Base-by-base conservation (phyloP, 805 yeast species). In the Suhomyces sp. region DNA sequence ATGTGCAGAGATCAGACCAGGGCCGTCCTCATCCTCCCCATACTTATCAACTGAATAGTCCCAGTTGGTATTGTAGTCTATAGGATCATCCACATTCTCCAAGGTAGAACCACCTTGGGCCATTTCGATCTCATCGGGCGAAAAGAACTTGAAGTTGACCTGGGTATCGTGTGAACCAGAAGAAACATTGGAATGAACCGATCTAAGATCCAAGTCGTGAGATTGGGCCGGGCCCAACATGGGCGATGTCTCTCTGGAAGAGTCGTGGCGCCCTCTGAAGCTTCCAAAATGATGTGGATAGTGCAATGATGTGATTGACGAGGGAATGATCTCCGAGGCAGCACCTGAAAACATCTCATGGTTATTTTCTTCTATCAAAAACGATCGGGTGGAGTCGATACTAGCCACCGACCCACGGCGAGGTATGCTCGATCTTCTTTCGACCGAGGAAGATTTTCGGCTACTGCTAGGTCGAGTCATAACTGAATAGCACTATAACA, bases 61-160 rank as follows among this genome's bases (percentile, higher is more conserved):
- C 87, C 94, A 87, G 59, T 83, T 78, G 6, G 89, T 84, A 63
- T 88, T 86, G 62, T 85, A 88, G 64, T 88, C 94, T 22, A 87
- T 81, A 0, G 81, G 79, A 31, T 78, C 75, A 31, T 70, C 73
- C 1, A 79, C 76, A 59, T 82, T 79, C 56, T 85, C 88, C 59
- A 86, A 65, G 2, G 93, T 86, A 1, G 97, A 88, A 1, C 93
- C 79, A 46, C 97, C 97, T 50, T 88, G 94, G 0, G 98, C 97
- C 48, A 80, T 76, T 61, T 87, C 92, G 46, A 93, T 86, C 59
- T 90, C 94, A 52, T 88, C 90, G 4, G 87, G 77, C 9, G 93
- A 84, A 69, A 93, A 93, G 66, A 92, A 93, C 55, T 84, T 81
- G 72, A 94, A 93, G 51, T 85, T 76, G 12, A 65, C 62, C 38